Evolutionary conservation across 495 filamentous ascomycete species (phyloP).

Genomic region (Penicillium cosmopolitanum): DNA sequence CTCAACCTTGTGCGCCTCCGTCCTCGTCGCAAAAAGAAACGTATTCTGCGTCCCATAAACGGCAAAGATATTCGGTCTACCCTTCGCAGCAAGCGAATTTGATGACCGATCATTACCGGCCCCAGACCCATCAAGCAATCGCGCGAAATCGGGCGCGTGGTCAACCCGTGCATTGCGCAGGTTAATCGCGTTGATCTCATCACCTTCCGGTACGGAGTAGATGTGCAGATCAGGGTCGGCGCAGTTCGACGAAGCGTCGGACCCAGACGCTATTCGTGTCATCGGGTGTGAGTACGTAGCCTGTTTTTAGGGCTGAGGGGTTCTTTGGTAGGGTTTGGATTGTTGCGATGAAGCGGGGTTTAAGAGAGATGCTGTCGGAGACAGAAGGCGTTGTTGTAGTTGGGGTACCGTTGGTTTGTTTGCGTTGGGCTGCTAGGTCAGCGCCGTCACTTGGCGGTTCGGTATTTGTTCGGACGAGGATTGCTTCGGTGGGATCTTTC

Average conservation of each 20-base stretch:
- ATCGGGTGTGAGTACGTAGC: conserved; percentile 79
- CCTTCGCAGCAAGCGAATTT: conserved; percentile 45
- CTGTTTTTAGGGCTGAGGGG: conserved; percentile 74
- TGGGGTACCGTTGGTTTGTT: conserved; percentile 28
- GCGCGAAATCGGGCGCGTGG: conserved; percentile 81
- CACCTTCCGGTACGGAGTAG: conserved; percentile 78
- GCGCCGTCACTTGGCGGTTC: conserved; percentile 71
- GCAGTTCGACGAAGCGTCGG: conserved; percentile 89
- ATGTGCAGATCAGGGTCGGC: conserved; percentile 91
- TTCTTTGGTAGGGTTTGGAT: conserved; percentile 75
- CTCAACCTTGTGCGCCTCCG: conserved; percentile 86
- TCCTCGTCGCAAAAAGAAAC: conserved; percentile 88
- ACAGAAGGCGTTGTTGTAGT: conserved; percentile 1
- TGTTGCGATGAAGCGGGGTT: conserved; percentile 66
- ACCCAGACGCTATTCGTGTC: conserved; percentile 77
- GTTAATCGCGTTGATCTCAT: conserved; percentile 88
- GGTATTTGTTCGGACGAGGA: conserved; percentile 75
- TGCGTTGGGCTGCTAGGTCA: conserved; percentile 35
- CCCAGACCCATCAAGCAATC: conserved; percentile 62
- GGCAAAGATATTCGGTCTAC: conserved; percentile 78
- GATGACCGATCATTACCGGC: conserved; percentile 31
- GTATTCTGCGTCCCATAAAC: conserved; percentile 92
- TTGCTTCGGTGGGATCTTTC: conserved; percentile 70
- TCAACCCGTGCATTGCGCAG: conserved; percentile 85
- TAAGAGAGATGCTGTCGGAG: conserved; percentile 37